A percentile compares a stretch with the other conserved stretches of the same genome.
phyloP scores from a whole-genome alignment of 768 basidiomycete genomes.

The Termitomyces sp. region DNA sequence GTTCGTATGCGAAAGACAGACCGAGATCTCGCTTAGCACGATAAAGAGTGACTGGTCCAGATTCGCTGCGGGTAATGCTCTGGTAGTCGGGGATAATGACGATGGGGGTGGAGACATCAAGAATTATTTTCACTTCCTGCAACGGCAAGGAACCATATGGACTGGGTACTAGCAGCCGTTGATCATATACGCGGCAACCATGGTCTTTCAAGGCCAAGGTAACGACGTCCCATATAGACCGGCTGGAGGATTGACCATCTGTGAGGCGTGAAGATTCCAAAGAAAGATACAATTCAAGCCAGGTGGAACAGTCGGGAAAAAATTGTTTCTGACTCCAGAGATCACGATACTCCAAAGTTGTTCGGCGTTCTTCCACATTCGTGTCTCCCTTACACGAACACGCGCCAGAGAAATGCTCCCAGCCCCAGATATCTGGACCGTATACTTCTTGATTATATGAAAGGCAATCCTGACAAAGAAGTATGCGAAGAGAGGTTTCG shows the following conservation, averaged over 20 bases:
- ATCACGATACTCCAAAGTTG: conserved; percentile 1
- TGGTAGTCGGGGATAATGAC: conserved; percentile 13
- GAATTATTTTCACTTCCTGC: conserved; percentile 9
- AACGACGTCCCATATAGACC: conserved; percentile 40
- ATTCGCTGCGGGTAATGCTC: neutral
- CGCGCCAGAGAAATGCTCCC: conserved; percentile 46
- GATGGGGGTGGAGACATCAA: conserved; percentile 11
- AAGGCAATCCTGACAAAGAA: conserved; percentile 45
- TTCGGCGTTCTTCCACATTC: neutral
- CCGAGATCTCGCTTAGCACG: conserved; percentile 28
- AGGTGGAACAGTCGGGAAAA: conserved; percentile 36
- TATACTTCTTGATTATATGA: conserved; percentile 50
- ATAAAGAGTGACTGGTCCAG: conserved; percentile 7
- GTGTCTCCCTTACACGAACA: conserved; percentile 35
- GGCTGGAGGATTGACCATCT: conserved; percentile 7
- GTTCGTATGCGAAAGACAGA: conserved; percentile 22
- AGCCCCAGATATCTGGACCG: conserved; percentile 45
- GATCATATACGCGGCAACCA: conserved; percentile 31
- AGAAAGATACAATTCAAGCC: conserved; percentile 44
- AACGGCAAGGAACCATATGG: conserved; percentile 4
- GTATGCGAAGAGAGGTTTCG: conserved; percentile 30
- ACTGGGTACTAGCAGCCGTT: neutral
- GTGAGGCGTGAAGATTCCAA: conserved; percentile 23
- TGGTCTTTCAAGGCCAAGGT: conserved; percentile 34
- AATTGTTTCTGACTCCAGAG: conserved; percentile 17